Evolutionary conservation across 2,329 filamentous ascomycete species (phyloP).

Genomic region (Sclerotinia glacialis): DNA sequence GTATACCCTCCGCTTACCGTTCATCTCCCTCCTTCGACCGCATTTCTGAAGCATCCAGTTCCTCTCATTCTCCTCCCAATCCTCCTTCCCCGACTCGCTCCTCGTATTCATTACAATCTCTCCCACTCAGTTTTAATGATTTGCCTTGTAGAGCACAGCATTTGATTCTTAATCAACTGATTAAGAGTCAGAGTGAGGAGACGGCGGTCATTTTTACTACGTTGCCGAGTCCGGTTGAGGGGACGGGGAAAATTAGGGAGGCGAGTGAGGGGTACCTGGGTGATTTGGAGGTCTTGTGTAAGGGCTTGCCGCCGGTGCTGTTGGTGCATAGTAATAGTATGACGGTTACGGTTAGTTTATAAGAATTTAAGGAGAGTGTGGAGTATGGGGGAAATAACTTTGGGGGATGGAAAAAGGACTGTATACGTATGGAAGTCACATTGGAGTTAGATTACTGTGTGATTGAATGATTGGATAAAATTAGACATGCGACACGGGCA

Average conservation of each 20-base stretch:
- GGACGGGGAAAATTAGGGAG: slow-evolving; percentile 29
- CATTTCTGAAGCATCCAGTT: slow-evolving; percentile 44
- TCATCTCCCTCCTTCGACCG: slow-evolving; percentile 44
- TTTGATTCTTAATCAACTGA: slow-evolving; percentile 37
- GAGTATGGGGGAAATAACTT: too few species aligned
- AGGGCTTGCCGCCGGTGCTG: slow-evolving; percentile 28
- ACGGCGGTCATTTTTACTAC: slow-evolving; percentile 62
- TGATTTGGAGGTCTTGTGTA: slow-evolving; percentile 32
- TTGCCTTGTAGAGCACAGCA: slow-evolving; percentile 35
- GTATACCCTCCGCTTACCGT: slow-evolving; percentile 31
- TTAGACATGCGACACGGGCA: neutral
- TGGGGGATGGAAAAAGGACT: too few species aligned
- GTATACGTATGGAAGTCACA: neutral
- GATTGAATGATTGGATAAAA: neutral
- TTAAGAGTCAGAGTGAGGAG: slow-evolving; percentile 35
- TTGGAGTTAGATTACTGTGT: neutral
- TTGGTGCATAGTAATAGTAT: slow-evolving; percentile 31
- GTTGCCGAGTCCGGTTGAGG: slow-evolving; percentile 64
- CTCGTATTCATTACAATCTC: slow-evolving; percentile 27
- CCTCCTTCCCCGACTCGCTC: slow-evolving; percentile 36
- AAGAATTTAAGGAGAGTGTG: neutral
- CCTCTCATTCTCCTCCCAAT: slow-evolving; percentile 43
- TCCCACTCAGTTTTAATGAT: slow-evolving; percentile 34
- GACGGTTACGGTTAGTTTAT: slow-evolving; percentile 29
- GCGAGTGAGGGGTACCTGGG: slow-evolving; percentile 35